Evolutionary conservation across 371 early-diverging fungal genomes (phyloP).

Genomic region (Encephalitozoon hellem): DNA sequence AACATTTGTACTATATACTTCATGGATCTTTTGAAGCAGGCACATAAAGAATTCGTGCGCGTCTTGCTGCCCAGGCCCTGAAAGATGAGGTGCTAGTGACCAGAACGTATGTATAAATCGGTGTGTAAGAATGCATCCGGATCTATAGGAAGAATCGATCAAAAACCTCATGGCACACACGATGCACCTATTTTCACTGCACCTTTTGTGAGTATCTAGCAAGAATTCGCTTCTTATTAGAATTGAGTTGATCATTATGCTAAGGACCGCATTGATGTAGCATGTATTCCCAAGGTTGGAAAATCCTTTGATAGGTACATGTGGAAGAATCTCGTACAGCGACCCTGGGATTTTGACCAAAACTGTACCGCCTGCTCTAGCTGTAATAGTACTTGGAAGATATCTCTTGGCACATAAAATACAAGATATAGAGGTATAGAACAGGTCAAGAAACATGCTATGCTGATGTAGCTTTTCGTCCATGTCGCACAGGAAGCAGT

Average conservation of each 20-base stretch:
- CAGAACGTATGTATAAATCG: background rate
- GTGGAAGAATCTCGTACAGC: background rate
- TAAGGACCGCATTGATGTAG: conserved; percentile 37
- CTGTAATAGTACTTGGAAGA: background rate
- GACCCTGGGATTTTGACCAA: background rate
- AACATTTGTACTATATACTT: background rate
- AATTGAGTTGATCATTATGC: conserved; percentile 18
- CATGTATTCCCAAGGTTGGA: conserved; percentile 49
- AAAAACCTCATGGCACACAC: background rate
- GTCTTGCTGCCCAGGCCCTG: background rate
- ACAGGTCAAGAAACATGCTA: background rate
- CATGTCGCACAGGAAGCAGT: background rate
- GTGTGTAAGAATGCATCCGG: background rate
- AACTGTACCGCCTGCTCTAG: background rate
- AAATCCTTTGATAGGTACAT: conserved; percentile 22
- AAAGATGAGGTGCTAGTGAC: background rate
- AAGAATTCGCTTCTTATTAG: conserved; percentile 16
- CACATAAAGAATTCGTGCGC: background rate
- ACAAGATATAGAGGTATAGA: background rate
- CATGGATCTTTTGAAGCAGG: background rate
- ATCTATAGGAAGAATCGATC: background rate
- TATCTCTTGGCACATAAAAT: background rate
- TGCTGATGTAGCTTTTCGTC: background rate
- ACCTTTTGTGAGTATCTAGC: background rate
- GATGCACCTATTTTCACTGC: background rate